phyloP scores from a whole-genome alignment of 139 green algal species.

The Coccomyxa sp. region DNA sequence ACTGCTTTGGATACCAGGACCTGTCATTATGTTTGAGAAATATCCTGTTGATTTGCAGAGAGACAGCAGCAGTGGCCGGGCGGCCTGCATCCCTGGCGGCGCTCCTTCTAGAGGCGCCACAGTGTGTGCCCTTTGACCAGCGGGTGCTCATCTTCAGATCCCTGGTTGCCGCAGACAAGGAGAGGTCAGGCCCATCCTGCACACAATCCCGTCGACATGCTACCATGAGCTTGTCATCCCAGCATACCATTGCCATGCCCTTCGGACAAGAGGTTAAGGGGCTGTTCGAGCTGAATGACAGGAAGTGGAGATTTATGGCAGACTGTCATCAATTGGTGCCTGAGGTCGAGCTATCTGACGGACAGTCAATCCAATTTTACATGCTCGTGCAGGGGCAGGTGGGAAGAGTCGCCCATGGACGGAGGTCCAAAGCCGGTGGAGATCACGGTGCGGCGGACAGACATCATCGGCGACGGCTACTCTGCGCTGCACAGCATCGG shows the following conservation, averaged over 20 bases:
- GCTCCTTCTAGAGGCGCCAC: constrained; percentile 51
- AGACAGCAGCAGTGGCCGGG: background rate
- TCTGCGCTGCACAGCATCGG: constrained; percentile 18
- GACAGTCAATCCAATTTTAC: background rate
- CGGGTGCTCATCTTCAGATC: constrained; percentile 54
- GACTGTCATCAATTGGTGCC: no score
- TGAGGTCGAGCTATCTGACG: no score
- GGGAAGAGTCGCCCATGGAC: constrained; percentile 28
- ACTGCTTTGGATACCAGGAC: no score
- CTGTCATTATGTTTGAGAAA: no score
- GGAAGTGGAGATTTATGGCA: no score
- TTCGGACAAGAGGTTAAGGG: no score
- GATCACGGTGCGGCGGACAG: constrained; percentile 43
- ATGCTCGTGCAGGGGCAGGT: constrained; percentile 14
- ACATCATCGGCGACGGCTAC: constrained; percentile 56
- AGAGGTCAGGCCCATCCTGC: constrained; percentile 15
- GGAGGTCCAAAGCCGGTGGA: constrained; percentile 40
- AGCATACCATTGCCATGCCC: no score
- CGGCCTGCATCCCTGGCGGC: constrained; percentile 41
- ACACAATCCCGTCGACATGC: no score
- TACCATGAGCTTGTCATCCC: no score
- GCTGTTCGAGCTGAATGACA: no score
- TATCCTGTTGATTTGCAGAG: no score
- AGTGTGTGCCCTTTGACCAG: constrained; percentile 67
- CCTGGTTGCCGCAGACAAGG: constrained; percentile 56